phyloP scores from a whole-genome alignment of 805 yeast genomes.

The Suhomyces kilbournensis region DNA sequence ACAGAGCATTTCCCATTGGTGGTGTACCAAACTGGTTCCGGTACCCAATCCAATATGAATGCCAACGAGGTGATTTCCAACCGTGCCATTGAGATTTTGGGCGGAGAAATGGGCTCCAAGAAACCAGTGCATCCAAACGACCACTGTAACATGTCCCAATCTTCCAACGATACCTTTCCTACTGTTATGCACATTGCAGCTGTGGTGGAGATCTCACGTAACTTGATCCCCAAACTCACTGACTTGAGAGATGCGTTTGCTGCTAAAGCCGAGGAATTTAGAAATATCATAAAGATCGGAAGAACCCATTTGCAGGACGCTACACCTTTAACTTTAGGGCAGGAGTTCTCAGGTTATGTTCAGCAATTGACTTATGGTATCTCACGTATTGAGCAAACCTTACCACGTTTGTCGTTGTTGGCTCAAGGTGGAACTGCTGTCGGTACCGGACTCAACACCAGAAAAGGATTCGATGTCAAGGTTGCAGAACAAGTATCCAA shows the following conservation, averaged over 20 bases:
- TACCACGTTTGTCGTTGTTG: slow-evolving; percentile 32
- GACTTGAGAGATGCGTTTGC: slow-evolving; percentile 33
- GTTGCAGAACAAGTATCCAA: slow-evolving; percentile 33
- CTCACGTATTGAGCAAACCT: slow-evolving; percentile 28
- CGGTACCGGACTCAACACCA: slow-evolving; percentile 41
- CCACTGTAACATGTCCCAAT: slow-evolving; percentile 40
- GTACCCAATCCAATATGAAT: slow-evolving; percentile 40
- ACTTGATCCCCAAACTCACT: slow-evolving; percentile 31
- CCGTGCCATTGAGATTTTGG: slow-evolving; percentile 39
- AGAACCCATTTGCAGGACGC: slow-evolving; percentile 43
- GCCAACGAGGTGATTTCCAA: slow-evolving; percentile 40
- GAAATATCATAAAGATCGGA: slow-evolving; percentile 36
- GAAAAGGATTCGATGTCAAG: slow-evolving; percentile 33
- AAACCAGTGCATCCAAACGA: slow-evolving; percentile 40
- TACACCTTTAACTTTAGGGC: slow-evolving; percentile 40
- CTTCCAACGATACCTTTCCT: slow-evolving; percentile 40
- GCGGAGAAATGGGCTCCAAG: slow-evolving; percentile 36
- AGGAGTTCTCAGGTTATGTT: slow-evolving; percentile 39
- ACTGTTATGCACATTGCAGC: slow-evolving; percentile 43
- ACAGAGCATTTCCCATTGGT: slow-evolving; percentile 41
- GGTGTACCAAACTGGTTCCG: slow-evolving; percentile 40
- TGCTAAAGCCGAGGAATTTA: slow-evolving; percentile 29
- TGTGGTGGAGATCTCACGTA: slow-evolving; percentile 29
- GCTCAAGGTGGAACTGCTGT: slow-evolving; percentile 44
- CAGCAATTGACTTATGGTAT: slow-evolving; percentile 37